phyloP scores from a whole-genome alignment of 129 eudicot genomes.

The Lonicera japonica region DNA sequence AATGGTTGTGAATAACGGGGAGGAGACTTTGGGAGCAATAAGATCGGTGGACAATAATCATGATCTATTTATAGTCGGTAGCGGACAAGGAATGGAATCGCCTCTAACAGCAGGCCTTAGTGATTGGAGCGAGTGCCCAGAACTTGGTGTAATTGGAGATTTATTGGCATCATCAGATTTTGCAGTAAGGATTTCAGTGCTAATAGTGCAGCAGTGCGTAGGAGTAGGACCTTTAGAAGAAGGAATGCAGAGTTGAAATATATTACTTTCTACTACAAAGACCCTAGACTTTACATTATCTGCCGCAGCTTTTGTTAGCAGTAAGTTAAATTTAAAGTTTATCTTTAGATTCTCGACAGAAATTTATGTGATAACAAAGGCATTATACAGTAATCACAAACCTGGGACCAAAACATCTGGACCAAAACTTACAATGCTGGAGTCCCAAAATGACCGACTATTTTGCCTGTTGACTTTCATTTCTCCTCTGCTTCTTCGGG shows the following conservation, averaged over 20 bases:
- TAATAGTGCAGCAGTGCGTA: constrained; percentile 18
- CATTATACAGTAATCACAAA: neutral
- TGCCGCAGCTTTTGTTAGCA: neutral
- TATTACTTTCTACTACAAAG: no score
- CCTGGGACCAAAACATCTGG: neutral
- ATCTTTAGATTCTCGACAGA: neutral
- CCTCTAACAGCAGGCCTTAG: constrained; percentile 13
- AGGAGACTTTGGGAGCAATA: constrained; percentile 14
- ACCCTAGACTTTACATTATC: no score
- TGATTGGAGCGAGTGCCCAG: constrained; percentile 19
- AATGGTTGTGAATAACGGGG: neutral
- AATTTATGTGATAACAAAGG: neutral
- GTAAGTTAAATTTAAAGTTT: neutral
- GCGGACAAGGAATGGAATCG: constrained; percentile 13
- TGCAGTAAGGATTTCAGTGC: constrained; percentile 13
- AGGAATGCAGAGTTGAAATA: neutral
- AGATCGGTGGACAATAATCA: constrained; percentile 8
- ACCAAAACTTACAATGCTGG: no score
- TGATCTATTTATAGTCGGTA: constrained; percentile 12
- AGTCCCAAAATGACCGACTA: no score
- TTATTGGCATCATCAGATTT: constrained; percentile 20
- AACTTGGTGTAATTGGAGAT: constrained; percentile 24
- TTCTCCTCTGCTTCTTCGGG: no score
- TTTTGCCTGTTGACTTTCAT: no score
- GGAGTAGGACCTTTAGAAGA: neutral